These are phyloP conservation scores for Cercospora brassicicola DNA, from an alignment of 2,329 filamentous ascomycete genomes.

Conservation along the genomic window DNA sequence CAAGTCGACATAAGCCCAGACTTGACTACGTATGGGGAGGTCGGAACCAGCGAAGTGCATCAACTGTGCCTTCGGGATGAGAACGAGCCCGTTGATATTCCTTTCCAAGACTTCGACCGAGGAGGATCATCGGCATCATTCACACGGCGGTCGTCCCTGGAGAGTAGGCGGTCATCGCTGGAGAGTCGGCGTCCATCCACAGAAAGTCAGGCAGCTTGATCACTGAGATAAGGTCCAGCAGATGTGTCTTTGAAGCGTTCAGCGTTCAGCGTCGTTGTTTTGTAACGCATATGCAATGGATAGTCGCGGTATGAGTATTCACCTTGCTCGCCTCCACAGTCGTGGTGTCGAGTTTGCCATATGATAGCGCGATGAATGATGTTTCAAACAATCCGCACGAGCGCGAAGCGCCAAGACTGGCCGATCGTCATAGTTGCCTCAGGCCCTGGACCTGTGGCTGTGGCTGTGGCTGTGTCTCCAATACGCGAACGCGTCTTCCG, in stretches of 20 bases:
- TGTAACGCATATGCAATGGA: background rate
- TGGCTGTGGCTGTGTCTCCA: too few relatives aligned
- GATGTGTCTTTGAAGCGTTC: background rate
- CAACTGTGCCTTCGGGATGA: constrained; percentile 25
- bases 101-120: constrained; percentile 26
- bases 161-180: constrained; percentile 7
- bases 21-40: constrained; percentile 23
- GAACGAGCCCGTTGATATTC: constrained; percentile 23
- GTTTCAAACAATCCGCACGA: background rate
- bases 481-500: background rate
- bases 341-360: background rate
- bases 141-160: constrained; percentile 10
- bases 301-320: background rate
- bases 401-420: too few relatives aligned
- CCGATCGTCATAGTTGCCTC: too few relatives aligned
- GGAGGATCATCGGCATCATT: constrained; percentile 18
- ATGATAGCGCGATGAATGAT: background rate
- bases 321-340: background rate
- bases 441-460: too few relatives aligned
- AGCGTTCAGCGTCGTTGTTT: background rate
- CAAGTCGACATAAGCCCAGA: constrained; percentile 25
- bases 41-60: constrained; percentile 24
- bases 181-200: background rate
- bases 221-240: background rate
- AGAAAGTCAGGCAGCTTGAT: background rate